These are phyloP conservation scores for Rutidosis leptorrhynchoides DNA, from an alignment of 129 eudicot species.

Conservation along the genomic window DNA sequence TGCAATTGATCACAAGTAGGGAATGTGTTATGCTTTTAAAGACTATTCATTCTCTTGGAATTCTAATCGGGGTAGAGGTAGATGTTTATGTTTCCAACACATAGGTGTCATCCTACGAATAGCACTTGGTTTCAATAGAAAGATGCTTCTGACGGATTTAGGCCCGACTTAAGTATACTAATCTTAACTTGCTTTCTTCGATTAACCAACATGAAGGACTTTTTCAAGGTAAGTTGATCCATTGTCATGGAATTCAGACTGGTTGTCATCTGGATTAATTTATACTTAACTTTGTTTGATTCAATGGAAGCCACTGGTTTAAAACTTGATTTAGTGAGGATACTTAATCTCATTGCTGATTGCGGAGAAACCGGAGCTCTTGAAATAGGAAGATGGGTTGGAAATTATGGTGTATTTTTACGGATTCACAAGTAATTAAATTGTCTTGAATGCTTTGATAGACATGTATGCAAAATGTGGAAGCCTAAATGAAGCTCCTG, in stretches of 20 bases:
- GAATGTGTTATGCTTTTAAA: constrained; percentile 37
- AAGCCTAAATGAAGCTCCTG: constrained; percentile 48
- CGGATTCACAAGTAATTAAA: constrained; percentile 35
- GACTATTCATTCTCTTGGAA: constrained; percentile 51
- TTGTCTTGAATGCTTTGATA: constrained; percentile 69
- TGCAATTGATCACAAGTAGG: constrained; percentile 33
- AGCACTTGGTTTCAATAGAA: constrained; percentile 37
- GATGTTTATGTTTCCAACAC: constrained; percentile 73
- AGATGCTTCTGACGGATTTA: constrained; percentile 48
- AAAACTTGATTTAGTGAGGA: constrained; percentile 75
- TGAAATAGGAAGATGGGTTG: constrained; percentile 72
- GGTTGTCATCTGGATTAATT: constrained; percentile 53
- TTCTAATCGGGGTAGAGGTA: constrained; percentile 39
- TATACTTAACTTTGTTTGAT: constrained; percentile 50
- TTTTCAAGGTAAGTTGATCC: constrained; percentile 50
- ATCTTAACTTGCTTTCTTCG: constrained; percentile 67
- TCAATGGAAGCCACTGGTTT: constrained; percentile 57
- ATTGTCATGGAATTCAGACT: constrained; percentile 59
- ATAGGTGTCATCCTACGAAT: constrained; percentile 52
- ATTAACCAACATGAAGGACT: constrained; percentile 37
- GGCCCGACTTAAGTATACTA: constrained; percentile 65
- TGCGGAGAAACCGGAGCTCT: constrained; percentile 75
- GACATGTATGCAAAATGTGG: constrained; percentile 92
- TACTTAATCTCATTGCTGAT: constrained; percentile 52
- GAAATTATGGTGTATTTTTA: constrained; percentile 39